phyloP scores from a whole-genome alignment of 2,329 filamentous ascomycete species.

The Exophiala oligosperma region DNA sequence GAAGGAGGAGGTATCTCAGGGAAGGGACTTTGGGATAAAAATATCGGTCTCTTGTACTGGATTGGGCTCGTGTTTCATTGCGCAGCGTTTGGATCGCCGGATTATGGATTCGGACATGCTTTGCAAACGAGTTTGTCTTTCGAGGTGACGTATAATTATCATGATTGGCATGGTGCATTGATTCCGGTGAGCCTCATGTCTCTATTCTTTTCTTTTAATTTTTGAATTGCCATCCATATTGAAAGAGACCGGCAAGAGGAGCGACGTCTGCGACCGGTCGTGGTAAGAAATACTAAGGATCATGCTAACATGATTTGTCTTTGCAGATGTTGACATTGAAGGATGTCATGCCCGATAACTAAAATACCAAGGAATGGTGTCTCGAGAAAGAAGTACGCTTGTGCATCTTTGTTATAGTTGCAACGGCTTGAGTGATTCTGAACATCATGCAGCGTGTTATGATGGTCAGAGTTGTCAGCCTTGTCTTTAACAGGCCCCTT shows the following conservation, averaged over 20 bases:
- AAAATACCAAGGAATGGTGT: neutral
- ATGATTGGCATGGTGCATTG: slow-evolving; percentile 18
- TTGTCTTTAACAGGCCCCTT: too few species aligned
- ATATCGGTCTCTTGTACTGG: slow-evolving; percentile 18
- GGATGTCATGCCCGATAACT: slow-evolving; percentile 3
- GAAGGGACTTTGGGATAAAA: slow-evolving; percentile 8
- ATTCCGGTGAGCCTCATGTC: neutral
- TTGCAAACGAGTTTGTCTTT: slow-evolving; percentile 10
- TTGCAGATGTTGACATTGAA: slow-evolving; percentile 12
- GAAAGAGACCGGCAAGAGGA: too few species aligned
- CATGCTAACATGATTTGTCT: neutral
- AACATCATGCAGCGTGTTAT: too few species aligned
- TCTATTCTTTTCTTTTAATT: neutral
- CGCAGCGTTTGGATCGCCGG: slow-evolving; percentile 12
- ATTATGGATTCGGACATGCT: slow-evolving; percentile 12
- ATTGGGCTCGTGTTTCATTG: slow-evolving; percentile 16
- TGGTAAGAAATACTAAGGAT: too few species aligned
- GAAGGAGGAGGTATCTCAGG: too few species aligned
- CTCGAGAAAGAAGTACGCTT: too few species aligned
- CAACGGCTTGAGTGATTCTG: too few species aligned
- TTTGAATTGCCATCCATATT: neutral
- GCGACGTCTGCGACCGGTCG: too few species aligned
- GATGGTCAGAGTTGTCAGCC: too few species aligned
- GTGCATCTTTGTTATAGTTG: too few species aligned
- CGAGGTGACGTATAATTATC: slow-evolving; percentile 13